Conservation (phyloP, 1,284 basidiomycete genomes). For the Cryptococcus sp. region DNA sequence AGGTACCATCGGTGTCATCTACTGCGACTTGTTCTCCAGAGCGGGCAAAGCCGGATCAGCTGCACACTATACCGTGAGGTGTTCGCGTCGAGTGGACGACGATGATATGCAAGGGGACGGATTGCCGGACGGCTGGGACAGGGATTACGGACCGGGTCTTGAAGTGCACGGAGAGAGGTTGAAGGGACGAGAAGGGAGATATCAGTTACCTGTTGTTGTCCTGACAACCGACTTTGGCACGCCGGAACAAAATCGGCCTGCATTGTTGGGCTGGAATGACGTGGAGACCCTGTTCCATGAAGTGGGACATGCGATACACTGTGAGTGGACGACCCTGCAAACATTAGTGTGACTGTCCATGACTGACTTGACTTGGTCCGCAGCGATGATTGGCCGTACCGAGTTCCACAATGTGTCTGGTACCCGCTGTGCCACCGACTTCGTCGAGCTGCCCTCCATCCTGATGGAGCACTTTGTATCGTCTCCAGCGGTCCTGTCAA, state of each 20-base stretch:
- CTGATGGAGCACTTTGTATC: conserved; percentile 96
- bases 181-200: conserved; percentile 65
- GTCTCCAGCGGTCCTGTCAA: conserved; percentile 76
- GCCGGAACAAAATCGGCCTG: conserved; percentile 62
- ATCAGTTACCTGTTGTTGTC: conserved; percentile 89
- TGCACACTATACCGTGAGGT: conserved; percentile 96
- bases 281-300: conserved; percentile 96
- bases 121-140: conserved; percentile 44
- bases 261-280: conserved; percentile 87
- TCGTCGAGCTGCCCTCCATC: conserved; percentile 96
- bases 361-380: background rate
- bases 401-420: conserved; percentile 98
- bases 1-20: conserved; percentile 89
- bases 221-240: conserved; percentile 84
- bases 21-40: conserved; percentile 86
- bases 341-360: background rate
- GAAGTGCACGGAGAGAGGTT: conserved; percentile 44
- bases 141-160: conserved; percentile 40
- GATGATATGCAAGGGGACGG: conserved; percentile 75
- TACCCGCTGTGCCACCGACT: conserved; percentile 97
- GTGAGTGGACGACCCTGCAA: conserved; percentile 60
- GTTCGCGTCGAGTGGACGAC: conserved; percentile 86
- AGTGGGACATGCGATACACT: conserved; percentile 99
- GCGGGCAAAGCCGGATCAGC: conserved; percentile 86
- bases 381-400: conserved; percentile 96